Base-by-base conservation (phyloP, 768 basidiomycete genomes). In the Lactarius quietus region DNA sequence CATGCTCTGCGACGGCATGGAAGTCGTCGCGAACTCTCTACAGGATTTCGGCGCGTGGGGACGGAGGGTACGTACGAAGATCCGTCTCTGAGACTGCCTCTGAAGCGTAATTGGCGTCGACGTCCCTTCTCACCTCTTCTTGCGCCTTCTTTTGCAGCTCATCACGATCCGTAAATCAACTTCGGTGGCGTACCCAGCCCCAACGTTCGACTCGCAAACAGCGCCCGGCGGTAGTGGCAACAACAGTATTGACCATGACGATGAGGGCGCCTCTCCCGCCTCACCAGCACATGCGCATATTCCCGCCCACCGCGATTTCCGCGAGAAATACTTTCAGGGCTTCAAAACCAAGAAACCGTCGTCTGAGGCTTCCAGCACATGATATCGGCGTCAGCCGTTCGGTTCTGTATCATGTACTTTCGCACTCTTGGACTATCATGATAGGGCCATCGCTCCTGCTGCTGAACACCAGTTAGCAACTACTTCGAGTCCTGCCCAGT, bases 1-100 rank as follows among this genome's bases (percentile, higher is more conserved):
- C 1, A 83, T 93, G 75, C 80, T 93, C 5, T 92, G 90, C 69
- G 86, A 87, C 28, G 95, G 95, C 1, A 95, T 98, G 90, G 86
- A 86, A 70, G 76, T 98, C 23, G 81, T 95, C 51, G 88, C 89
- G 0, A 95, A 96, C 73, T 95, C 93, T 39, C 76, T 93, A 67
- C 95, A 99, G 75, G 87, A 90, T 70, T 99, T 98, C 72, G 95
- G 95, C 17, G 90, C 88, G 29, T 99, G 96, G 96, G 95, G 93
- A 1, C 81, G 96, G 70, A 77, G 96, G 73, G 95, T 94, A 72
- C 76, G 90, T 78, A 51, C 48, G 39, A 39, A 39, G 38, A n/a
- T n/a, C 33, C 33, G 33, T 33, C 8, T 33, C 33, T 8, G 17
- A 17, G 3, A 17, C 17, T 2, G 17, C 17, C 39, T 51, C 45